Base-by-base conservation (phyloP, 1,284 basidiomycete species). In the Lignosus rhinocerotis region DNA sequence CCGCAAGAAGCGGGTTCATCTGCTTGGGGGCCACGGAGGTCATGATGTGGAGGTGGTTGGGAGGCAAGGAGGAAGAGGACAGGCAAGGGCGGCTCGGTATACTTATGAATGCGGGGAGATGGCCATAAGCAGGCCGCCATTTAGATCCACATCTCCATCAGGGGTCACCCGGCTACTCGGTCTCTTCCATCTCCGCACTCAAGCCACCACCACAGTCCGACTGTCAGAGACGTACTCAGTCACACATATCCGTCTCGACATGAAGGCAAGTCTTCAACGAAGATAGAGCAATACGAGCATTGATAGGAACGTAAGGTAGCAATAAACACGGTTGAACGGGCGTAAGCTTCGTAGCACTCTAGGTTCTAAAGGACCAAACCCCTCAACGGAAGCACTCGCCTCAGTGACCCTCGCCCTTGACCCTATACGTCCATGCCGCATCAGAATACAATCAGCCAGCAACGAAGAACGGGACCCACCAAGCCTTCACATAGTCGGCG, bases 401-500 rank as follows among this genome's bases (percentile, higher is more conserved):
- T 34, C 32, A 48, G 21, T 36, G 33, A 50, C 42, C 60, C 50
- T 69, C 61, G 39, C 56, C 61, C 63, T 77, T 76, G 49, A 77
- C 72, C 76, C 73, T 76, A 60, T 38, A 60, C 17, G 34, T 3
- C 44, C 32, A 21, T 46, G 43, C 6, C 36, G 43, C 46, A 46
- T 67, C 31, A 64, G 59, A 10, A 6, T 2, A 11, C 33, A 3
- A 25, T 17, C n/a, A 14, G 1, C 30, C 32, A 7, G 12, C 11
- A 8, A 7, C 38, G 33, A 12, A 47, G 38, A 30, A 53, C 9
- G 51, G 17, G 14, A 78, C 82, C 66, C 64, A 83, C 90, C 90
- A 92, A 62, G 76, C 81, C 74, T 94, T 94, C 65, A 97, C 94
- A 70, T 95, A 95, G 76, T 98, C 96, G 14, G 95, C 94, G 65